phyloP scores from a whole-genome alignment of 2,329 filamentous ascomycete genomes.

The Macrophomina tecta region DNA sequence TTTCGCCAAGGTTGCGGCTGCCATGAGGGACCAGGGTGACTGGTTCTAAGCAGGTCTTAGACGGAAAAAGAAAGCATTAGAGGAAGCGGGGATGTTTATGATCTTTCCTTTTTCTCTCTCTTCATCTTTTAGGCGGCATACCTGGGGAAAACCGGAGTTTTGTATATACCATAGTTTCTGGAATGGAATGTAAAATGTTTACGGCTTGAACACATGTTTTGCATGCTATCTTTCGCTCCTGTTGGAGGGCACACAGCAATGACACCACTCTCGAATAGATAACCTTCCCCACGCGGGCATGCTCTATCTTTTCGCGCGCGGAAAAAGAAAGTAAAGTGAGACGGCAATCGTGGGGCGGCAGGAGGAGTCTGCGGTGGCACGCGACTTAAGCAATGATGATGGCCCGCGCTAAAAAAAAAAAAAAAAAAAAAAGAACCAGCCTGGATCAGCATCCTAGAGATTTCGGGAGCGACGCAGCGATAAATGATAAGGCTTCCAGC shows the following conservation, averaged over 20 bases:
- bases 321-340: not conserved
- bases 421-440: not conserved
- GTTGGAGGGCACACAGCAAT: too few species aligned
- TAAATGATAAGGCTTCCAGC: not conserved
- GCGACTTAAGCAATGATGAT: constrained; percentile 2
- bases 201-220: not conserved
- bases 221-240: too few species aligned
- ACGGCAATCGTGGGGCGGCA: not conserved
- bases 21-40: constrained; percentile 96
- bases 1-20: constrained; percentile 92
- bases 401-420: not conserved
- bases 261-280: too few species aligned
- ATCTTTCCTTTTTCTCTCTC: constrained; percentile 4
- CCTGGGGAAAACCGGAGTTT: constrained; percentile 15
- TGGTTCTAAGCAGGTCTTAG: constrained; percentile 67
- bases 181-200: constrained; percentile 20
- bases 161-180: constrained; percentile 25
- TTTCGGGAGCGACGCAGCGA: not conserved
- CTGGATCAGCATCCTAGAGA: constrained; percentile 5
- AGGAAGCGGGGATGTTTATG: not conserved
- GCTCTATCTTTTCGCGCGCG: not conserved
- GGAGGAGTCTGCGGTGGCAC: not conserved
- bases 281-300: not conserved
- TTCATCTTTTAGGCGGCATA: not conserved
- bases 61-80: not conserved